Evolutionary conservation across 306 rosid genomes (phyloP).

Genomic region (Hippophae gyantsensis): DNA sequence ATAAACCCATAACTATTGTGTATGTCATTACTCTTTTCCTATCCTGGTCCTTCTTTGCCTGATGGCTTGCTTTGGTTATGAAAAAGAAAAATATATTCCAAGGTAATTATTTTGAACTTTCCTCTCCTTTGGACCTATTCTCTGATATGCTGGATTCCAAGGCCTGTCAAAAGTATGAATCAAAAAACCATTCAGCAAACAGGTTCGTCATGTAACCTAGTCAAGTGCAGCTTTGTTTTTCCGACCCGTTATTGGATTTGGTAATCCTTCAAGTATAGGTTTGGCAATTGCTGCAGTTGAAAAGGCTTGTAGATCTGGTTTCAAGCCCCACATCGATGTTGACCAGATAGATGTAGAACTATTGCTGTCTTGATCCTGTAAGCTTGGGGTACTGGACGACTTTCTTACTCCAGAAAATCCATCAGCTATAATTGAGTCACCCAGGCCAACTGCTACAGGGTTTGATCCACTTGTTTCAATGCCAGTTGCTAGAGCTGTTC

Average conservation of each 20-base stretch:
- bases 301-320: slow-evolving; percentile 60
- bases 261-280: slow-evolving; percentile 82
- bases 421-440: slow-evolving; percentile 37
- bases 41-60: too few species aligned
- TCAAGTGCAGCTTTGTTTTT: slow-evolving; percentile 83
- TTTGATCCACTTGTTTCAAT: slow-evolving; percentile 35
- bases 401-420: slow-evolving; percentile 54
- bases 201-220: slow-evolving; percentile 13
- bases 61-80: too few species aligned
- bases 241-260: slow-evolving; percentile 54
- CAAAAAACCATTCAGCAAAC: too few species aligned
- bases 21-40: too few species aligned
- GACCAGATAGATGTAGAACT: slow-evolving; percentile 53
- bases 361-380: slow-evolving; percentile 58
- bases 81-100: too few species aligned
- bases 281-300: slow-evolving; percentile 44
- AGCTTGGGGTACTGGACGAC: slow-evolving; percentile 74
- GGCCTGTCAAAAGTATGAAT: too few species aligned
- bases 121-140: too few species aligned
- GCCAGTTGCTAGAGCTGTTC: slow-evolving; percentile 30
- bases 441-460: slow-evolving; percentile 28
- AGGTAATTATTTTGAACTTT: too few species aligned
- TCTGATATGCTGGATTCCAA: too few species aligned
- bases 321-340: slow-evolving; percentile 59
- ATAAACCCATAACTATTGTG: too few species aligned